A percentile compares a stretch with the other conserved stretches of the same genome.
Evolutionary conservation across 2,329 filamentous ascomycete species (phyloP).

Genomic region (Xylaria digitata): DNA sequence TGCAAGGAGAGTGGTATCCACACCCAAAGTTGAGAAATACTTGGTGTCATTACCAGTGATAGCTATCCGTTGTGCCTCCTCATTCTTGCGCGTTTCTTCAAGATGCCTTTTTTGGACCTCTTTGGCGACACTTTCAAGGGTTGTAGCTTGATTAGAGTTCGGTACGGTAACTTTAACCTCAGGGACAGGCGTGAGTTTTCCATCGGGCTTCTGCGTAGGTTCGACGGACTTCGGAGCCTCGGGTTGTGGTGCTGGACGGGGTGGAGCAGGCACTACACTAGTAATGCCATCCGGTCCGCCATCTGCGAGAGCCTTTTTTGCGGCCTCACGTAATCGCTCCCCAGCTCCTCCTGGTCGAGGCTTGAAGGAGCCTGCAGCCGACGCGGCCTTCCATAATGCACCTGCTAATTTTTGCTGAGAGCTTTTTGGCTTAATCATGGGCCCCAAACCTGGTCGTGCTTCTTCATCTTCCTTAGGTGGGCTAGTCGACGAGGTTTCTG

Average conservation of each 20-base stretch:
- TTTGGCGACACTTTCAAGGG: constrained; percentile 54
- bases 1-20: constrained; percentile 81
- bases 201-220: constrained; percentile 50
- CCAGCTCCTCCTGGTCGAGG: constrained; percentile 88
- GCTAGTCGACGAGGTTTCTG: constrained; percentile 48
- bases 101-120: constrained; percentile 46
- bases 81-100: constrained; percentile 53
- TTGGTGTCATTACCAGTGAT: constrained; percentile 80
- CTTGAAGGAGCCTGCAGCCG: constrained; percentile 79
- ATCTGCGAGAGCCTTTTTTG: constrained; percentile 66
- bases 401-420: constrained; percentile 79
- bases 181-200: constrained; percentile 58
- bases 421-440: constrained; percentile 88
- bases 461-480: constrained; percentile 52
- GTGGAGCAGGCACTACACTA: constrained; percentile 84
- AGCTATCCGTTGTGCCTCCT: constrained; percentile 68
- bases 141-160: constrained; percentile 55
- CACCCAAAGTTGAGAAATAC: constrained; percentile 80
- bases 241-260: constrained; percentile 56
- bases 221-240: constrained; percentile 51
- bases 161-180: constrained; percentile 69
- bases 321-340: constrained; percentile 76
- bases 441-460: constrained; percentile 79
- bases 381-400: constrained; percentile 83
- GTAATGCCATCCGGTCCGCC: constrained; percentile 87